These are phyloP conservation scores for Stellera chamaejasme DNA, from an alignment of 345 rosid species.

Conservation along the genomic window DNA sequence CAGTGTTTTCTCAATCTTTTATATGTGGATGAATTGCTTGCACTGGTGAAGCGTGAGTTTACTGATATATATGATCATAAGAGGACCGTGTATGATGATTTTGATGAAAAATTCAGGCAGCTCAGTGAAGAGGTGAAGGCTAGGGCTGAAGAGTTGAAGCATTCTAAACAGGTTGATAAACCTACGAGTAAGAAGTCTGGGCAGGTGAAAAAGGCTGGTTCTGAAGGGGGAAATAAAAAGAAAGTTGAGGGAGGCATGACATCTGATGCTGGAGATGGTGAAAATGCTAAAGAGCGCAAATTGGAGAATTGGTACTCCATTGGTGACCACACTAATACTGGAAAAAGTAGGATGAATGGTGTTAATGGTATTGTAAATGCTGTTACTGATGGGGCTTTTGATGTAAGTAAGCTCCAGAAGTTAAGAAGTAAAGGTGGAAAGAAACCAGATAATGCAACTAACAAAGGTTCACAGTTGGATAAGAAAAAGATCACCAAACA, in stretches of 20 bases:
- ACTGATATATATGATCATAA: slow-evolving; percentile 75
- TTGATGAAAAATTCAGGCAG: slow-evolving; percentile 85
- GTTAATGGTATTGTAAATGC: slow-evolving; percentile 71
- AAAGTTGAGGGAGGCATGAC: slow-evolving; percentile 26
- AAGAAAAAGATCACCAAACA: slow-evolving; percentile 72
- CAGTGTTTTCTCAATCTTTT: slow-evolving; percentile 86
- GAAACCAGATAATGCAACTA: slow-evolving; percentile 69
- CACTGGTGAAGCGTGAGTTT: slow-evolving; percentile 65
- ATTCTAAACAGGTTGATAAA: slow-evolving; percentile 50
- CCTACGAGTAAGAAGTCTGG: slow-evolving; percentile 53
- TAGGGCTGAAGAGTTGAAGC: slow-evolving; percentile 78
- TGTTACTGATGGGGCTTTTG: slow-evolving; percentile 69
- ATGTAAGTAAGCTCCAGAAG: slow-evolving; percentile 87
- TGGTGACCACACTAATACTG: slow-evolving; percentile 26
- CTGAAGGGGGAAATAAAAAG: slow-evolving; percentile 54
- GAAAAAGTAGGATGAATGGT: slow-evolving; percentile 37
- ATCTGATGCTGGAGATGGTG: slow-evolving; percentile 50
- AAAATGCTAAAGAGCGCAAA: slow-evolving; percentile 28
- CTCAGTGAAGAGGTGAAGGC: slow-evolving; percentile 90
- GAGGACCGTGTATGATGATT: slow-evolving; percentile 47
- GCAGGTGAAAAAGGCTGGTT: slow-evolving; percentile 43
- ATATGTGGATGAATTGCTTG: slow-evolving; percentile 86
- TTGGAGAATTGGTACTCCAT: slow-evolving; percentile 31
- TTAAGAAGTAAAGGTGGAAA: slow-evolving; percentile 81
- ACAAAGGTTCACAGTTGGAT: slow-evolving; percentile 63